A percentile compares a stretch with the other conserved stretches of the same genome.
Conservation (phyloP, 768 basidiomycete genomes). For the Lactifluus echinatus region DNA sequence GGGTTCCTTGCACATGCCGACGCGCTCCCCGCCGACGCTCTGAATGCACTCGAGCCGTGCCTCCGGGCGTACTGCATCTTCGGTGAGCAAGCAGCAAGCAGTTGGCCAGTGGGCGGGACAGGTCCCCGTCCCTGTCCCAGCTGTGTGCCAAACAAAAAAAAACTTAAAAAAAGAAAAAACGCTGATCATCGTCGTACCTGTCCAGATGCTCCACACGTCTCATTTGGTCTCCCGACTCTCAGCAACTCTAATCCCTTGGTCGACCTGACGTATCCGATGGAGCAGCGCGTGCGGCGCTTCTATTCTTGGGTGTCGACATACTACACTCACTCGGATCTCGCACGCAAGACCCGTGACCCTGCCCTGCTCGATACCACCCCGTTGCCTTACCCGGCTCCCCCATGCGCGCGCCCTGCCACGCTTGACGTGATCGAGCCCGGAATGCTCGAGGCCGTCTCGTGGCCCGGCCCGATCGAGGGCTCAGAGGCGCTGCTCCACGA, state of each 20-base stretch:
- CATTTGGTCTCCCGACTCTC: conserved; percentile 13
- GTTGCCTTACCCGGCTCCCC: conserved; percentile 1
- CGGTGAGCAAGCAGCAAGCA: conserved; percentile 2
- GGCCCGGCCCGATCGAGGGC: conserved; percentile 15
- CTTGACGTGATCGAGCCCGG: conserved; percentile 14
- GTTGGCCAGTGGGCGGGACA: no score
- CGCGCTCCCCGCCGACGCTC: conserved; percentile 10
- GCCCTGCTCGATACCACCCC: conserved; percentile 12
- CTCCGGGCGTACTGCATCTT: conserved; percentile 18
- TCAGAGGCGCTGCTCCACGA: conserved; percentile 14
- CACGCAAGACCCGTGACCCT: conserved; percentile 2
- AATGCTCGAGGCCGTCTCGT: conserved; percentile 10
- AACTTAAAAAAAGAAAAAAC: no score
- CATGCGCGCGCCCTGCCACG: conserved; percentile 6
- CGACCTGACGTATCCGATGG: conserved; percentile 6
- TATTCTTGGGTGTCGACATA: conserved; percentile 19
- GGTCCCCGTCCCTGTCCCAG: no score
- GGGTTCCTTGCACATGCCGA: conserved; percentile 14
- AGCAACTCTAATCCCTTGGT: conserved; percentile 15
- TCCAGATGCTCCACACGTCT: conserved; percentile 12
- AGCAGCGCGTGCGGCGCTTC: conserved; percentile 16
- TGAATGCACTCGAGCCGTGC: conserved; percentile 2
- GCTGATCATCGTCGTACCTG: not conserved
- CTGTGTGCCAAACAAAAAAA: no score
- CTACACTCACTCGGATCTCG: conserved; percentile 13